Base-by-base conservation (phyloP, 768 basidiomycete genomes). In the Amyloporia xantha region DNA sequence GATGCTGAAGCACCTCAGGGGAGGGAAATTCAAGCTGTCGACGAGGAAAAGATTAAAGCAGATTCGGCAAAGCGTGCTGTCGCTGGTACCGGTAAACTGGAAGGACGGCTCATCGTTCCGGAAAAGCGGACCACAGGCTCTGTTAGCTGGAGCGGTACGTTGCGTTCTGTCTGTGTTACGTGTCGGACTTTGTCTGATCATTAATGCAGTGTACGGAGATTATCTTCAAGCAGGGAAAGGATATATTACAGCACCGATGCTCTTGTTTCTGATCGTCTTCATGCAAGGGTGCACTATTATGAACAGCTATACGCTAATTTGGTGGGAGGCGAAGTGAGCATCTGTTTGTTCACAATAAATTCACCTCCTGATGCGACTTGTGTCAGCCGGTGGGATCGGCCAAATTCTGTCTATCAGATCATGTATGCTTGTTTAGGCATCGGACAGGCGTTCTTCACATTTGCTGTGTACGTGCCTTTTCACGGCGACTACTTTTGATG, bases 101-200 rank as follows among this genome's bases (percentile, higher is more conserved):
- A 82, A 61, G 84, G 84, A 9, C 72, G 77, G 19, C 68, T 88
- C 21, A 84, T 86, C 43, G 72, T 78, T 3, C 76, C 77, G 35
- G 86, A 88, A 63, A 71, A 69, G 54, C 71, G 86, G 11, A 74
- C 74, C n/a, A 83, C 78, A 0, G 86, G 84, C 4, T 79, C 80
- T 3, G 75, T 82, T 10, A 71, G 78, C 5, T 68, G 66, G 59
- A 61, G 56, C 58, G 72, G 80, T 79, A 49, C 45, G 66, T 49
- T n/a, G n/a, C n/a, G n/a, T n/a, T n/a, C n/a, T n/a, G n/a, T n/a
- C n/a, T n/a, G n/a, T n/a, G n/a, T n/a, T n/a, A n/a, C n/a, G n/a
- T n/a, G n/a, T n/a, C n/a, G n/a, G n/a, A n/a, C n/a, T n/a, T n/a
- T n/a, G n/a, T n/a, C n/a, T n/a, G n/a, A n/a, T n/a, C n/a, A 13